Evolutionary conservation across 192 early-diverging fungal species (phyloP).

Genomic region (Cetraspora pellucida): DNA sequence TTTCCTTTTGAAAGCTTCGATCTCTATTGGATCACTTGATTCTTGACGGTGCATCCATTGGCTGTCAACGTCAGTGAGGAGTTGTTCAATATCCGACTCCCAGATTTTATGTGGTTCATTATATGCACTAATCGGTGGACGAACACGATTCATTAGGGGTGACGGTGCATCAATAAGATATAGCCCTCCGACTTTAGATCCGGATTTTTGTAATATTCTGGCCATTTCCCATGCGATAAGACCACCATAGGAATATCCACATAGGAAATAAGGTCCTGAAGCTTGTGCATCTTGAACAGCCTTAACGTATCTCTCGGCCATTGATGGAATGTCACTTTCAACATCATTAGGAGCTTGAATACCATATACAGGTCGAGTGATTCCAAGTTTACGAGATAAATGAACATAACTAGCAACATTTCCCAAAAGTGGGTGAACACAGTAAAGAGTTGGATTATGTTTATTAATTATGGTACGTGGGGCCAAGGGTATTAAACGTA

Average conservation of each 20-base stretch:
- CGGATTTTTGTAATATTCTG: background rate
- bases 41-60: slow-evolving; percentile 25
- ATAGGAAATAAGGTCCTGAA: slow-evolving; percentile 24
- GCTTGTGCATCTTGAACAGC: background rate
- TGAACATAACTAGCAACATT: slow-evolving; percentile 30
- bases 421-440: slow-evolving; percentile 27
- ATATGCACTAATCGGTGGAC: background rate
- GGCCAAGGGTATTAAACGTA: background rate
- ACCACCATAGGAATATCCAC: slow-evolving; percentile 34
- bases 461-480: slow-evolving; percentile 2
- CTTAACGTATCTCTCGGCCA: slow-evolving; percentile 2
- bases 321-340: background rate
- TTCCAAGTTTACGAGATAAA: slow-evolving; percentile 20
- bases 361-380: slow-evolving; percentile 31
- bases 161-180: slow-evolving; percentile 28
- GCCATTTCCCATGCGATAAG: slow-evolving; percentile 34
- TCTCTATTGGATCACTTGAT: background rate
- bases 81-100: slow-evolving; percentile 25
- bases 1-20: background rate
- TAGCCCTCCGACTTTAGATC: slow-evolving; percentile 24
- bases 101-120: slow-evolving; percentile 16
- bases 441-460: slow-evolving; percentile 27
- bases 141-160: background rate
- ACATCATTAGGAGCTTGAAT: slow-evolving; percentile 19
- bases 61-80: slow-evolving; percentile 22